These are phyloP conservation scores for Saccharomycopsis sp. DNA, from an alignment of 805 yeast species.

Conservation along the genomic window DNA sequence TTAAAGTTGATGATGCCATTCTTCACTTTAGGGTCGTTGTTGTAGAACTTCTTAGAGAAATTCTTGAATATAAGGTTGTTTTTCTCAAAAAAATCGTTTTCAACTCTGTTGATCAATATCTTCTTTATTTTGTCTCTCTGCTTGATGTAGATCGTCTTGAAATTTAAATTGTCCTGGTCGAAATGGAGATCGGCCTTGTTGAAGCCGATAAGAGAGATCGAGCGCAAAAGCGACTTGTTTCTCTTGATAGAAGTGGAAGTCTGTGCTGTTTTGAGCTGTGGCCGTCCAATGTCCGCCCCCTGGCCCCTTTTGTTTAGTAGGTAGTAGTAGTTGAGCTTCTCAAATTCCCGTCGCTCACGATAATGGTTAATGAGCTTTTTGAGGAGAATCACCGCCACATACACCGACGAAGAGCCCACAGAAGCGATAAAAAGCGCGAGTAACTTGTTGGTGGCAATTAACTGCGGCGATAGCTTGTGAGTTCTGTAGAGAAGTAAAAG, in stretches of 20 bases:
- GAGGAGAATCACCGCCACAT: constrained; percentile 13
- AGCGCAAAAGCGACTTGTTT: constrained; percentile 17
- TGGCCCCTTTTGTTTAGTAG: constrained; percentile 10
- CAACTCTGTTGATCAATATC: constrained; percentile 17
- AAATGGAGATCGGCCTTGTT: constrained; percentile 7
- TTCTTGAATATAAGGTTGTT: constrained; percentile 19
- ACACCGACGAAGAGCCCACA: constrained; percentile 10
- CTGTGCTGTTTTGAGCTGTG: neutral
- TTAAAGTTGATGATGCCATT: constrained; percentile 40
- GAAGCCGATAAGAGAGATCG: constrained; percentile 20
- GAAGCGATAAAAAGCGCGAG: constrained; percentile 13
- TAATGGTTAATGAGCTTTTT: constrained; percentile 6
- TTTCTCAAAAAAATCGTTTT: constrained; percentile 17
- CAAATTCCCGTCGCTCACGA: constrained; percentile 16
- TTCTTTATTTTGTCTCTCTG: constrained; percentile 18
- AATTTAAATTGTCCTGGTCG: constrained; percentile 7
- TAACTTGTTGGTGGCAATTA: constrained; percentile 7
- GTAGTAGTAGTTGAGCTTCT: constrained; percentile 17
- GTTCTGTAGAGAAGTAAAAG: neutral
- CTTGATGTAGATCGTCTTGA: constrained; percentile 19
- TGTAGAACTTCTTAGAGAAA: constrained; percentile 6
- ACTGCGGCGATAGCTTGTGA: constrained; percentile 2
- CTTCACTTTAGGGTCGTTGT: neutral
- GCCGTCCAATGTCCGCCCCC: neutral
- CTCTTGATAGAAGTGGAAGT: neutral